Conservation (phyloP, 2,329 filamentous ascomycete species). For the Xylariaceae sp. region DNA sequence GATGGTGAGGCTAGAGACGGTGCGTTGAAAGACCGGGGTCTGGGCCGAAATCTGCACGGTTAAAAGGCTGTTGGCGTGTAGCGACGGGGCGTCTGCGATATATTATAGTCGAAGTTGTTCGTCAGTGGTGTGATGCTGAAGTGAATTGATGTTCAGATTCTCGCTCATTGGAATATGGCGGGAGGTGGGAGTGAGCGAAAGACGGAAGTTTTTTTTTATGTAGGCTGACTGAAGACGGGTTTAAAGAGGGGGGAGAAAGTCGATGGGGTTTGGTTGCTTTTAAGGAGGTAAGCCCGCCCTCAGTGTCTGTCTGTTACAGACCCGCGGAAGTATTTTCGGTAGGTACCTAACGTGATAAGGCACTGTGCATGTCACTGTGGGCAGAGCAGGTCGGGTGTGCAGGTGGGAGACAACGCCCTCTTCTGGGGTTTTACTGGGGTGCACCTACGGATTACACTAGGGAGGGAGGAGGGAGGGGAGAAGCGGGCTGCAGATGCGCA, state of each 20-base stretch:
- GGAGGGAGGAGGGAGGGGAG: slow-evolving; percentile 7
- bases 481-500: slow-evolving; percentile 4
- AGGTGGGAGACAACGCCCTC: slow-evolving; percentile 1
- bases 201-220: slow-evolving; percentile 11
- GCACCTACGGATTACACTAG: slow-evolving; percentile 1
- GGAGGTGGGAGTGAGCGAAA: background rate
- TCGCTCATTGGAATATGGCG: slow-evolving; percentile 7
- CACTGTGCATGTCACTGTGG: background rate
- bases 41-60: background rate
- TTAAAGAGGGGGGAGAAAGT: slow-evolving; percentile 22
- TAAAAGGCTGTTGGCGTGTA: background rate
- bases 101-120: slow-evolving; percentile 1
- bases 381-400: background rate
- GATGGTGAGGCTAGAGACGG: background rate
- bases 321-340: background rate
- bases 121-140: background rate
- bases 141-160: slow-evolving; percentile 1
- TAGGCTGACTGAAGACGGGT: slow-evolving; percentile 29
- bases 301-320: background rate
- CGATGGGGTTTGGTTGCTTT: slow-evolving; percentile 29
- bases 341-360: slow-evolving; percentile 4
- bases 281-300: slow-evolving; percentile 28
- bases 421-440: slow-evolving; percentile 19
- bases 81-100: background rate
- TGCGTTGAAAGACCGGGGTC: background rate